Base-by-base conservation (phyloP, 306 rosid species). In the Pyrus communis region DNA sequence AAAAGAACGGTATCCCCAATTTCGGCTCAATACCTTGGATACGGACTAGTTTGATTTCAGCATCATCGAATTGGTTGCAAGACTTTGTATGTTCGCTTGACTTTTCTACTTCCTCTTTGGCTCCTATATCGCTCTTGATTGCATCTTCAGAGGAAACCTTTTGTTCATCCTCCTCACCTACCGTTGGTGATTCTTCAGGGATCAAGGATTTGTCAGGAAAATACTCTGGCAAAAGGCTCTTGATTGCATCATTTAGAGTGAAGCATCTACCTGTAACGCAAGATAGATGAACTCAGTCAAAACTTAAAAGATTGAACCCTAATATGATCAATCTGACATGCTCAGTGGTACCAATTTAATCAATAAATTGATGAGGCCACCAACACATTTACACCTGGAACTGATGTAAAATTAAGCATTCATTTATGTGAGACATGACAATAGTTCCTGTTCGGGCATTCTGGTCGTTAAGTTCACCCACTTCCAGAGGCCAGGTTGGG, bases 1-100 rank as follows among this genome's bases (percentile, higher is more conserved):
- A 95, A 73, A 91, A 80, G 79, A 95, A 95, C 10, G 99, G 99
- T 89, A 89, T 89, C 77, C 88, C 89, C 81, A 87, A 78, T 69
- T 71, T 87, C n/a, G 97, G 99, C 77, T 92, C 89, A 84, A 95
- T 95, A 71, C 99, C 99, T 92, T 95, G 99, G 84, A 95, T 87
- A 80, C 99, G 93, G 27, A 95, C 84, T 21, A 89, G 84, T 82
- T 86, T 92, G 79, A 92, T 91, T 77, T 87, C 86, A 4, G 87
- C 84, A 78, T 69, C 79, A 71, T 79, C 85, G 17, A 9, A 57
- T n/a, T 79, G 46, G 49, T 31, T 7, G 71, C 71, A 63, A 67
- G 79, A 77, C 71, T 84, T 69, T 3, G 43, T 74, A 5, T 78
- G 75, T 68, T 88, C 85, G 22, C 73, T n/a, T 74, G 85, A 72